phyloP scores from a whole-genome alignment of 1,284 basidiomycete genomes.

The Volvariella surrecta region DNA sequence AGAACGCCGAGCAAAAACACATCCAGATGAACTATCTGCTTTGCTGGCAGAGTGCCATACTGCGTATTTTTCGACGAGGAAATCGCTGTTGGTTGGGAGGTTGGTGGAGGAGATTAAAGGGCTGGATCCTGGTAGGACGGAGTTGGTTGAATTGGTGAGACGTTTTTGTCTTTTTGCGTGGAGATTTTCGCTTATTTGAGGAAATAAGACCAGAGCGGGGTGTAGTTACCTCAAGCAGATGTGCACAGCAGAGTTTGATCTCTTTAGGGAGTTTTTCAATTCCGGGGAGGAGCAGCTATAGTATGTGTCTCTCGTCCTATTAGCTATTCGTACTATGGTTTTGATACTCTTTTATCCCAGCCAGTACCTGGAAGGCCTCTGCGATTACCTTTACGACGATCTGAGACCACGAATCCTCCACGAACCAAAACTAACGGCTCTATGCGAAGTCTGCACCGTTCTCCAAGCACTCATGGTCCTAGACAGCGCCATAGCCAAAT shows the following conservation, averaged over 20 bases:
- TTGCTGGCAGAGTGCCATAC: conserved; percentile 79
- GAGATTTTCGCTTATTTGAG: conserved; percentile 1
- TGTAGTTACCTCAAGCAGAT: conserved; percentile 87
- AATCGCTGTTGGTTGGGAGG: conserved; percentile 57
- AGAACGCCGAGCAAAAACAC: conserved; percentile 62
- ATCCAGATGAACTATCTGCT: conserved; percentile 72
- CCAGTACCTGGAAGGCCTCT: conserved; percentile 80
- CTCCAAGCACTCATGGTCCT: conserved; percentile 91
- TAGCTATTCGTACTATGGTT: neutral
- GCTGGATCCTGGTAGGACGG: conserved; percentile 68
- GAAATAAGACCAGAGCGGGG: conserved; percentile 68
- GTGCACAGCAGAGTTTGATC: conserved; percentile 79
- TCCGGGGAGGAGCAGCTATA: conserved; percentile 81
- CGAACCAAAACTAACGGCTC: conserved; percentile 75
- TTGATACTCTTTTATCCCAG: conserved; percentile 28
- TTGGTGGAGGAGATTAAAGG: conserved; percentile 76
- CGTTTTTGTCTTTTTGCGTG: neutral
- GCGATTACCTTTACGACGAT: conserved; percentile 90
- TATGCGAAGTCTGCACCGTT: conserved; percentile 92
- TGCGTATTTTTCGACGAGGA: conserved; percentile 72
- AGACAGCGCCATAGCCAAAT: conserved; percentile 44
- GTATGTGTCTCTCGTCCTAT: conserved; percentile 38
- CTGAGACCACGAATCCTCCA: conserved; percentile 89
- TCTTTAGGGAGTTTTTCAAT: conserved; percentile 80
- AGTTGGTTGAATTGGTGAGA: conserved; percentile 78